Conservation (phyloP, 129 eudicot species). For the Chrysanthemum lavandulifolium region DNA sequence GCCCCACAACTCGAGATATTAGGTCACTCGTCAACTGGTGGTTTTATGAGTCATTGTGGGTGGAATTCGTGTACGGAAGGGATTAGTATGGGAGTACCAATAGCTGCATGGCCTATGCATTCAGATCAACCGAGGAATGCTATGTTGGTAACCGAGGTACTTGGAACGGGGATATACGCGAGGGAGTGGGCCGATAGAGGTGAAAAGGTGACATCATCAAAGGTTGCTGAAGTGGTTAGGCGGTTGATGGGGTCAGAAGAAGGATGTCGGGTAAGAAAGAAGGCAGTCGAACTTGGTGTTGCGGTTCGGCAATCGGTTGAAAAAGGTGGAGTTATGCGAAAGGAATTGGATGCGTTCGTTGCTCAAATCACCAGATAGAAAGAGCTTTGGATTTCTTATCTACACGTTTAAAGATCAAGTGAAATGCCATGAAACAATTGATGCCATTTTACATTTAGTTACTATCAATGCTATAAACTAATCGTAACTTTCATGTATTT, state of each 20-base stretch:
- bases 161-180: constrained; percentile 28
- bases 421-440: neutral
- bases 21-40: constrained; percentile 31
- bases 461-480: neutral
- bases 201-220: constrained; percentile 22
- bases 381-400: neutral
- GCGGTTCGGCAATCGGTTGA: constrained; percentile 30
- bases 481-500: too few species aligned
- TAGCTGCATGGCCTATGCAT: constrained; percentile 62
- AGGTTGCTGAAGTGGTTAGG: constrained; percentile 27
- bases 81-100: constrained; percentile 47
- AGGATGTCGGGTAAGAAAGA: constrained; percentile 32
- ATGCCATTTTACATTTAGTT: neutral
- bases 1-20: constrained; percentile 41
- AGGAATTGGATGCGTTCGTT: constrained; percentile 31
- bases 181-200: constrained; percentile 29
- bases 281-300: constrained; percentile 30
- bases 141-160: constrained; percentile 26
- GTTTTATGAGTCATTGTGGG: constrained; percentile 49
- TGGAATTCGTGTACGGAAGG: constrained; percentile 52
- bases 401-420: too few species aligned
- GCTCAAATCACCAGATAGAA: constrained; percentile 23
- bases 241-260: constrained; percentile 37
- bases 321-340: constrained; percentile 35
- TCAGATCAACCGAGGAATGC: constrained; percentile 52